phyloP scores from a whole-genome alignment of 1,284 basidiomycete genomes.

The Thecaphora thlaspeos region DNA sequence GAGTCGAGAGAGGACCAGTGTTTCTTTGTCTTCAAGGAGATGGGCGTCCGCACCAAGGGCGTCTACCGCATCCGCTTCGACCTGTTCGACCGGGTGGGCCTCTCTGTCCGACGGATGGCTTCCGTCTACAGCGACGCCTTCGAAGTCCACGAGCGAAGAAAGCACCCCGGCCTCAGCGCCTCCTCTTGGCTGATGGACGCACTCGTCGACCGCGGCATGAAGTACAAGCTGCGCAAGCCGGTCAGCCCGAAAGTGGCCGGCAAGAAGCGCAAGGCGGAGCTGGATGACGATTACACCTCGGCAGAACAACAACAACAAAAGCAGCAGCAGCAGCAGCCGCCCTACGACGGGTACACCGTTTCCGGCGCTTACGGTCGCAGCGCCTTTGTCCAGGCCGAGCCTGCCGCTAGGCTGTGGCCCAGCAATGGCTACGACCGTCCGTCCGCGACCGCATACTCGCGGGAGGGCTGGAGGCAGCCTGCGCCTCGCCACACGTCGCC shows the following conservation, averaged over 20 bases:
- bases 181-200: slow-evolving; percentile 24
- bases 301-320: too few relatives aligned
- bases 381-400: too few relatives aligned
- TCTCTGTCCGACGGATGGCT: slow-evolving; percentile 21
- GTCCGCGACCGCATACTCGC: too few relatives aligned
- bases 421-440: too few relatives aligned
- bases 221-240: slow-evolving; percentile 31
- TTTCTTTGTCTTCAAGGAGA: slow-evolving; percentile 47
- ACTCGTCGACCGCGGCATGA: slow-evolving; percentile 27
- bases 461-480: too few relatives aligned
- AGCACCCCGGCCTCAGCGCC: slow-evolving; percentile 21
- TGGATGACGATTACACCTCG: slow-evolving; percentile 22
- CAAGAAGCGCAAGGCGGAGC: slow-evolving; percentile 29
- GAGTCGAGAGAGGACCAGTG: slow-evolving; percentile 31
- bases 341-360: too few relatives aligned
- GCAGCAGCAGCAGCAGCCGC: too few relatives aligned
- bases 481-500: too few relatives aligned
- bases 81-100: slow-evolving; percentile 25
- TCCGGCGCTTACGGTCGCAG: too few relatives aligned
- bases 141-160: slow-evolving; percentile 26
- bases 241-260: slow-evolving; percentile 11
- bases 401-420: too few relatives aligned
- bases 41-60: slow-evolving; percentile 33
- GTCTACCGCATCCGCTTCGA: slow-evolving; percentile 40
- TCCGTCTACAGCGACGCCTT: slow-evolving; percentile 30